A percentile compares a stretch with the other conserved stretches of the same genome.
Evolutionary conservation across 768 basidiomycete species (phyloP).

Genomic region (Pholiota microspora): DNA sequence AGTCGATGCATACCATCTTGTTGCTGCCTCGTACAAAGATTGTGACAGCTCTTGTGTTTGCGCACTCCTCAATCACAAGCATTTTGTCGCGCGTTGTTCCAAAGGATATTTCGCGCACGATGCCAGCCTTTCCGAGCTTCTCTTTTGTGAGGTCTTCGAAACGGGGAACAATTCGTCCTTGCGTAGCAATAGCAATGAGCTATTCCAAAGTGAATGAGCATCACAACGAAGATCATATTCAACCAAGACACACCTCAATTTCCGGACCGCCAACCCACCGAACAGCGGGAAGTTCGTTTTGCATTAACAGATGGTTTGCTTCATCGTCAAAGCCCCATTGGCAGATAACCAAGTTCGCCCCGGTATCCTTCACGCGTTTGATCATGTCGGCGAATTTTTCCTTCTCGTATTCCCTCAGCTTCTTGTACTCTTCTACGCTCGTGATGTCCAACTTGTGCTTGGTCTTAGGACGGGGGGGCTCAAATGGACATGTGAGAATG

Average conservation of each 20-base stretch:
- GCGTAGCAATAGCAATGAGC: conserved; percentile 98
- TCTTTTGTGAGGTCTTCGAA: conserved; percentile 92
- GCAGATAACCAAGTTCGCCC: conserved; percentile 97
- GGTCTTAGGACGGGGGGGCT: conserved; percentile 98
- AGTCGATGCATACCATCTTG: conserved; percentile 76
- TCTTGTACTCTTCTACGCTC: conserved; percentile 94
- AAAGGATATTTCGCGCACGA: conserved; percentile 93
- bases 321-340: conserved; percentile 99
- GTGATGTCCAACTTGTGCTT: conserved; percentile 99
- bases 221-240: not conserved
- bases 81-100: conserved; percentile 99
- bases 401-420: conserved; percentile 91
- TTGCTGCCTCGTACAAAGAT: conserved; percentile 97
- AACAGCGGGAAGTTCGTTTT: conserved; percentile 95
- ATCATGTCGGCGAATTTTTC: conserved; percentile 98
- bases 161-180: conserved; percentile 96
- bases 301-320: conserved; percentile 96
- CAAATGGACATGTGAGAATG: conserved; percentile 98
- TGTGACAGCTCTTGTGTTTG: conserved; percentile 94
- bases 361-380: conserved; percentile 91
- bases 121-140: conserved; percentile 91
- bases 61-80: conserved; percentile 98
- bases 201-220: conserved; percentile 25
- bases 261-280: conserved; percentile 99
- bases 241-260: conserved; percentile 69